Conservation (phyloP, 2,329 filamentous ascomycete species). For the Neonectria coccinea region DNA sequence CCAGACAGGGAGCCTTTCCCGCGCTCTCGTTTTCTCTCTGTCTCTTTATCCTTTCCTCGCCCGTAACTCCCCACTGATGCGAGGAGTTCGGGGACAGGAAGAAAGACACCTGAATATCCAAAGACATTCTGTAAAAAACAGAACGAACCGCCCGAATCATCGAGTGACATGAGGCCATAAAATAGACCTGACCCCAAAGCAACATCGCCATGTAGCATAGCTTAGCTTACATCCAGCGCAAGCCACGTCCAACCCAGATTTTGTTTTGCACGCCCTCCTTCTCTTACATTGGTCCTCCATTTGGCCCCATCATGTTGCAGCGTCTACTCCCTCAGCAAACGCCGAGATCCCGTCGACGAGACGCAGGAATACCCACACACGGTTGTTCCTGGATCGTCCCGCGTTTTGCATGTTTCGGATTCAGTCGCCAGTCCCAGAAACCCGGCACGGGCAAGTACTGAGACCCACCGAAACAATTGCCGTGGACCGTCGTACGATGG, state of each 20-base stretch:
- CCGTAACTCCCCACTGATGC: neutral
- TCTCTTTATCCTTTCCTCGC: neutral
- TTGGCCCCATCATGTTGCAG: neutral
- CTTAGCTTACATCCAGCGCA: constrained; percentile 29
- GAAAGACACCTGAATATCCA: constrained; percentile 23
- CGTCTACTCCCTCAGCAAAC: neutral
- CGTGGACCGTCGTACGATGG: constrained; percentile 39
- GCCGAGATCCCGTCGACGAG: neutral
- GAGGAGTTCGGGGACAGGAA: constrained; percentile 9
- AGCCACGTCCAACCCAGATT: constrained; percentile 26
- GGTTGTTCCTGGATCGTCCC: neutral
- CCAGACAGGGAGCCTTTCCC: neutral
- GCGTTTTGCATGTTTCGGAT: constrained; percentile 16
- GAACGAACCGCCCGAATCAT: constrained; percentile 12
- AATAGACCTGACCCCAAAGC: constrained; percentile 15
- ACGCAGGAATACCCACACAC: neutral
- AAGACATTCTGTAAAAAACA: constrained; percentile 14
- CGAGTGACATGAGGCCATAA: constrained; percentile 1
- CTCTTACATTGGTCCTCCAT: constrained; percentile 17
- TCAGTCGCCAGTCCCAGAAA: constrained; percentile 35
- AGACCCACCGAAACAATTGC: constrained; percentile 42
- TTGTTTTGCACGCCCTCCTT: constrained; percentile 17
- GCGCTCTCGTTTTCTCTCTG: neutral
- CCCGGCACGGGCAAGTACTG: constrained; percentile 34
- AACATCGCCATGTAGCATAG: constrained; percentile 15